These are phyloP conservation scores for Phialemonium atrogriseum DNA, from an alignment of 2,329 filamentous ascomycete genomes.

Conservation along the genomic window DNA sequence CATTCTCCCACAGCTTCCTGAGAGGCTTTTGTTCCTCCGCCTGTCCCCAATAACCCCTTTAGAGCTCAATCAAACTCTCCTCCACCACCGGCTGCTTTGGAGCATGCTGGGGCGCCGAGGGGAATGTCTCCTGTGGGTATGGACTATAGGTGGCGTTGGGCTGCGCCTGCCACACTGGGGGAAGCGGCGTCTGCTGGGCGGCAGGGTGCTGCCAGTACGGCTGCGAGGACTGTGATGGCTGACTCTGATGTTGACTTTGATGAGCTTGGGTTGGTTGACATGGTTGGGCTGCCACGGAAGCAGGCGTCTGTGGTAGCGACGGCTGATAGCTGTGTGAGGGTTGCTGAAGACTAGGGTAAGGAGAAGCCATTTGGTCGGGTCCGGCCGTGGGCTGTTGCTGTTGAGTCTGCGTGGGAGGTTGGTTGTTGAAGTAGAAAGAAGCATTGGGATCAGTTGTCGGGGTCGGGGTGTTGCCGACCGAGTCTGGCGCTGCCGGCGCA, in stretches of 20 bases:
- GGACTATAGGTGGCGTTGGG: conserved; percentile 35
- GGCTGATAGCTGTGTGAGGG: conserved; percentile 34
- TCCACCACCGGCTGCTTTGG: conserved; percentile 54
- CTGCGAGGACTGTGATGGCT: conserved; percentile 30
- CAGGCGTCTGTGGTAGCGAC: conserved; percentile 31
- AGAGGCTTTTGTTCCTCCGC: no score
- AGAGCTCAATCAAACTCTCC: conserved; percentile 76
- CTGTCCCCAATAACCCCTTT: no score
- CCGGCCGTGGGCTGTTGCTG: conserved; percentile 27
- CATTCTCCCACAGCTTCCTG: no score
- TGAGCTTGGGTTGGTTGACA: conserved; percentile 23
- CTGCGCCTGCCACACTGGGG: conserved; percentile 30
- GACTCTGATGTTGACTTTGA: conserved; percentile 19
- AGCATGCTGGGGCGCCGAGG: conserved; percentile 55
- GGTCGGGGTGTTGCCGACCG: conserved; percentile 21
- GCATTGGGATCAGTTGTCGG: conserved; percentile 42
- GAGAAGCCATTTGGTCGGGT: conserved; percentile 35
- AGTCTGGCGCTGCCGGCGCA: conserved; percentile 22
- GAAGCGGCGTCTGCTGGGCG: conserved; percentile 29
- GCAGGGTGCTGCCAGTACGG: conserved; percentile 41
- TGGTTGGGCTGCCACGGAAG: conserved; percentile 27
- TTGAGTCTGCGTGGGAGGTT: conserved; percentile 23
- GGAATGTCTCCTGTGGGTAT: conserved; percentile 55
- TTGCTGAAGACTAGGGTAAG: conserved; percentile 45
- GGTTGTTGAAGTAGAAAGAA: conserved; percentile 48